A percentile compares a stretch with the other conserved stretches of the same genome.
Conservation (phyloP, 2,329 filamentous ascomycete species). For the Neophaeococcomyces aloes region DNA sequence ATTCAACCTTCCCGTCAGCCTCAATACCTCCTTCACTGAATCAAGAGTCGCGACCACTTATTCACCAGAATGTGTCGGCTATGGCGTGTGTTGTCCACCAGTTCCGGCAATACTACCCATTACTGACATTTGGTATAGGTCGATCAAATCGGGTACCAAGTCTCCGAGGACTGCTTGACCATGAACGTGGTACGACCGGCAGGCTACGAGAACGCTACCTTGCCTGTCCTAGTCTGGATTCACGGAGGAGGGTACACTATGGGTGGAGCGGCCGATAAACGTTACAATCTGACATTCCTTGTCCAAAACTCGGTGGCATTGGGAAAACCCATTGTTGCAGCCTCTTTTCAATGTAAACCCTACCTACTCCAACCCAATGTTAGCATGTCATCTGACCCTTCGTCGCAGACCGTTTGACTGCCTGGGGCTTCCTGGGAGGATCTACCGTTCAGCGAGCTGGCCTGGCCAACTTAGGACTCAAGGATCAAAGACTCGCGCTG, state of each 20-base stretch:
- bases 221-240: conserved; percentile 54
- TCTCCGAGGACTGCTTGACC: conserved; percentile 40
- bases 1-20: conserved; percentile 42
- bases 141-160: conserved; percentile 17
- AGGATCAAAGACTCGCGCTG: conserved; percentile 31
- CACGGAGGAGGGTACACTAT: conserved; percentile 45
- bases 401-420: too few relatives aligned
- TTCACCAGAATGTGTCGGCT: conserved; percentile 41
- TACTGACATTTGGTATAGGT: conserved; percentile 5
- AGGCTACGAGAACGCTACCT: conserved; percentile 31
- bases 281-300: conserved; percentile 54
- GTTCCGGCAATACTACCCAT: background rate
- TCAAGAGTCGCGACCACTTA: conserved; percentile 36
- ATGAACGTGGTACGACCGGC: conserved; percentile 45
- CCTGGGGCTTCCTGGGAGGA: conserved; percentile 42
- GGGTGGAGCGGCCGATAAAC: conserved; percentile 42
- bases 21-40: conserved; percentile 39
- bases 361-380: too few relatives aligned
- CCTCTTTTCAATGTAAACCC: conserved; percentile 46
- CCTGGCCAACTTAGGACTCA: conserved; percentile 47
- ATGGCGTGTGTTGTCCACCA: conserved; percentile 27
- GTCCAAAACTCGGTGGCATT: conserved; percentile 45
- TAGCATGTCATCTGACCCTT: too few relatives aligned
- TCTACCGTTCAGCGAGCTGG: conserved; percentile 11
- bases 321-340: conserved; percentile 44